phyloP scores from a whole-genome alignment of 257 asterid genomes.

The Jacaranda mimosifolia region DNA sequence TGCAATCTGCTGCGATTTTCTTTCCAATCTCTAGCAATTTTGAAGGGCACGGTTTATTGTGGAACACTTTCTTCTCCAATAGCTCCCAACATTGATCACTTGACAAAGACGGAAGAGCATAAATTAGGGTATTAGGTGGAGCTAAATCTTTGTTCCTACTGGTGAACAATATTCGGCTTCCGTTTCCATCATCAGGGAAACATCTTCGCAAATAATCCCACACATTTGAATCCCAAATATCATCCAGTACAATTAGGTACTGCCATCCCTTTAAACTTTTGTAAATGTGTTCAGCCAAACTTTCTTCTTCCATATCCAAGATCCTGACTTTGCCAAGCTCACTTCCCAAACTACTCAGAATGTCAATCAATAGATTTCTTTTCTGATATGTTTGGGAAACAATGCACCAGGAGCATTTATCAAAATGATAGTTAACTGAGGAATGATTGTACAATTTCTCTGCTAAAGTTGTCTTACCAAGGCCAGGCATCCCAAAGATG shows the following conservation, averaged over 20 bases:
- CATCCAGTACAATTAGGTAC: constrained; percentile 44
- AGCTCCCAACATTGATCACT: not conserved
- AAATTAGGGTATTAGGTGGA: too few relatives aligned
- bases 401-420: constrained; percentile 21
- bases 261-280: constrained; percentile 28
- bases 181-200: too few relatives aligned
- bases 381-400: constrained; percentile 24
- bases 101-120: too few relatives aligned
- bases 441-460: constrained; percentile 24
- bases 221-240: constrained; percentile 14
- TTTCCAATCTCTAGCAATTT: too few relatives aligned
- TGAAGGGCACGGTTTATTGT: constrained; percentile 24
- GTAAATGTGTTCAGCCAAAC: constrained; percentile 19
- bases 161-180: too few relatives aligned
- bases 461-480: constrained; percentile 44
- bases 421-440: constrained; percentile 10
- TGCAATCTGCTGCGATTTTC: too few relatives aligned
- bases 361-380: constrained; percentile 25
- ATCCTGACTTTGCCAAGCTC: constrained; percentile 1
- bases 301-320: constrained; percentile 15
- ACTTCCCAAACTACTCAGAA: constrained; percentile 1
- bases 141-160: too few relatives aligned
- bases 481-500: constrained; percentile 31
- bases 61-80: constrained; percentile 32
- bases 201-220: too few relatives aligned